Percentiles rank a stretch among this genome's conserved stretches.
These are phyloP conservation scores for Apiospora marii DNA, from an alignment of 2,329 filamentous ascomycete genomes.

Conservation along the genomic window DNA sequence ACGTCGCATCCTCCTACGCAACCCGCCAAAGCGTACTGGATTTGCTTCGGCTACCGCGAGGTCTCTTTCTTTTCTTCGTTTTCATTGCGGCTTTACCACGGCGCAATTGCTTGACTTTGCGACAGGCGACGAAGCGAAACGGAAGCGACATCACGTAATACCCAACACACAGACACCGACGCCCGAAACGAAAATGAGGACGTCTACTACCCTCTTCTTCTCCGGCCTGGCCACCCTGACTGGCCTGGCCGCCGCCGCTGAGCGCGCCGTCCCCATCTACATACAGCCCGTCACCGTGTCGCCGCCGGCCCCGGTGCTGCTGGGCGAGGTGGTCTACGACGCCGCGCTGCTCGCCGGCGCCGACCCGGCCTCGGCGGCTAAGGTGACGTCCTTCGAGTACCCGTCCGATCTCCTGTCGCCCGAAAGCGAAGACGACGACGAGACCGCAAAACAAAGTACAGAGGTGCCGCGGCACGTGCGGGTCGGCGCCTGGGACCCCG, in stretches of 20 bases:
- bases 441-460: not conserved
- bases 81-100: not conserved
- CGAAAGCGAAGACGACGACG: slow-evolving; percentile 38
- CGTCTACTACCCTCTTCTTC: slow-evolving; percentile 44
- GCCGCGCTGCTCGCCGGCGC: slow-evolving; percentile 49
- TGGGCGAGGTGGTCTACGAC: slow-evolving; percentile 67
- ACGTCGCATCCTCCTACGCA: not conserved
- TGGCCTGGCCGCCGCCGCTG: slow-evolving; percentile 46
- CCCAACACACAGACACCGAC: not conserved
- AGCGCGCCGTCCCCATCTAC: slow-evolving; percentile 59
- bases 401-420: slow-evolving; percentile 54
- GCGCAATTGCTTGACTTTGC: not conserved
- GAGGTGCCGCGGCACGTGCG: slow-evolving; percentile 55
- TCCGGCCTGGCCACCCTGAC: slow-evolving; percentile 52
- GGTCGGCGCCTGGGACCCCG: slow-evolving; percentile 63
- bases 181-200: slow-evolving; percentile 48
- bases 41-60: not conserved
- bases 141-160: not conserved
- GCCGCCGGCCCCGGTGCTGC: slow-evolving; percentile 47
- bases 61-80: not conserved
- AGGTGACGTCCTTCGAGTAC: slow-evolving; percentile 62
- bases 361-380: slow-evolving; percentile 27
- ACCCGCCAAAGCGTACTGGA: not conserved
- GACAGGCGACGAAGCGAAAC: not conserved
- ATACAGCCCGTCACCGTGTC: slow-evolving; percentile 57